phyloP scores from a whole-genome alignment of 148 eudicot species.

The Vaccinium darrowii region DNA sequence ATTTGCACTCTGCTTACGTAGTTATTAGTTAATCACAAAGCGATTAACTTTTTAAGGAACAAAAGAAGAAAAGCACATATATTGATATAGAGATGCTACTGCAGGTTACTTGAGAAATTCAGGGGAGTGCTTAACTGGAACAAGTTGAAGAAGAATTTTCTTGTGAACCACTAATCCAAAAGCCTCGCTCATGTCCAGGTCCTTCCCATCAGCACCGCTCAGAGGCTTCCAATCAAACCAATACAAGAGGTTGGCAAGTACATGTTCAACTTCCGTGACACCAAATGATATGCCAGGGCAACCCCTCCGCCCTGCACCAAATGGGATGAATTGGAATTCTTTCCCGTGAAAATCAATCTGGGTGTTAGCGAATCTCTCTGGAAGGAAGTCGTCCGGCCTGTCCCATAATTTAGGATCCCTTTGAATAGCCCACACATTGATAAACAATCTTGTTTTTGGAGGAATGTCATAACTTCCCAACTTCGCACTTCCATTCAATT shows the following conservation, averaged over 20 bases:
- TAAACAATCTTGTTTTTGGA: conserved; percentile 25
- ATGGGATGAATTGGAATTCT: conserved; percentile 33
- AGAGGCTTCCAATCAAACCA: conserved; percentile 5
- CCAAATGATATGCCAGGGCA: conserved; percentile 40
- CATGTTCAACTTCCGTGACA: neutral
- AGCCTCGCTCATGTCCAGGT: conserved; percentile 12
- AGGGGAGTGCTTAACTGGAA: neutral
- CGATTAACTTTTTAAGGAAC: neutral
- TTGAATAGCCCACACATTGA: conserved; percentile 36
- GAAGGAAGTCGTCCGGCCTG: conserved; percentile 30
- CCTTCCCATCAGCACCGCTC: neutral
- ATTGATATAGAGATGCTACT: neutral
- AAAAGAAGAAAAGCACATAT: neutral
- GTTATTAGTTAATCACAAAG: neutral
- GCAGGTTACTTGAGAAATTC: neutral
- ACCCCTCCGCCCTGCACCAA: conserved; percentile 37
- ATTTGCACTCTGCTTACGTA: neutral
- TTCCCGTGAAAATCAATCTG: conserved; percentile 28
- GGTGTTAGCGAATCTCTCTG: conserved; percentile 35
- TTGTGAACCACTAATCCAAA: conserved; percentile 4
- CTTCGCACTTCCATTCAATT: neutral
- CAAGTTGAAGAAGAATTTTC: conserved; percentile 9
- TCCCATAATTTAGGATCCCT: conserved; percentile 34
- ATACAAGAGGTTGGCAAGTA: conserved; percentile 14
- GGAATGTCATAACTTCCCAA: conserved; percentile 32